Conservation (phyloP, 768 basidiomycete genomes). For the Scleroderma bovista region DNA sequence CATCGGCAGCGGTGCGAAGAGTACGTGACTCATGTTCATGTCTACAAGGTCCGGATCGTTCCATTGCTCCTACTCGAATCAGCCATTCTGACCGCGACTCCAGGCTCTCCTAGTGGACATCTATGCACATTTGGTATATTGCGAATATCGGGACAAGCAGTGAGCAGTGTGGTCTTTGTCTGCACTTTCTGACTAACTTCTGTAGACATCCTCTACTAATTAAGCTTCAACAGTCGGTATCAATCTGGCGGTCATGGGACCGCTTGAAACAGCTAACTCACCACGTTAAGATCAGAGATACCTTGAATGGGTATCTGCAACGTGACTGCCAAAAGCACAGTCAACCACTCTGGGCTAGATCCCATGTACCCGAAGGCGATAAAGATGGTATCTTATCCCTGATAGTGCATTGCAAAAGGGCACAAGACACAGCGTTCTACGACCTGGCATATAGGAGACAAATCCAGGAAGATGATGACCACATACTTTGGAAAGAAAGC, state of each 20-base stretch:
- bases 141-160: slow-evolving; percentile 6
- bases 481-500: slow-evolving; percentile 6
- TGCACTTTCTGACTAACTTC: not conserved
- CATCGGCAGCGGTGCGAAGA: not conserved
- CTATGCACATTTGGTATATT: slow-evolving; percentile 18
- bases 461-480: not conserved
- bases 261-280: slow-evolving; percentile 13
- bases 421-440: slow-evolving; percentile 11
- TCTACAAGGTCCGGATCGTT: slow-evolving; percentile 14
- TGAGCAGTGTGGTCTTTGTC: not conserved
- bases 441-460: not conserved
- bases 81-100: not conserved
- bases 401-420: slow-evolving; percentile 15
- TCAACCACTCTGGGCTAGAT: too few species aligned
- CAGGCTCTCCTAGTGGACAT: slow-evolving; percentile 22
- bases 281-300: slow-evolving; percentile 11
- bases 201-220: slow-evolving; percentile 4
- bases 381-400: slow-evolving; percentile 11
- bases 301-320: slow-evolving; percentile 7
- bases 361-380: slow-evolving; percentile 12
- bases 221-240: slow-evolving; percentile 4
- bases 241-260: slow-evolving; percentile 11
- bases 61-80: not conserved
- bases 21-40: slow-evolving; percentile 9
- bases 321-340: too few species aligned